Base-by-base conservation (phyloP, 306 rosid species). In the Datisca glomerata region DNA sequence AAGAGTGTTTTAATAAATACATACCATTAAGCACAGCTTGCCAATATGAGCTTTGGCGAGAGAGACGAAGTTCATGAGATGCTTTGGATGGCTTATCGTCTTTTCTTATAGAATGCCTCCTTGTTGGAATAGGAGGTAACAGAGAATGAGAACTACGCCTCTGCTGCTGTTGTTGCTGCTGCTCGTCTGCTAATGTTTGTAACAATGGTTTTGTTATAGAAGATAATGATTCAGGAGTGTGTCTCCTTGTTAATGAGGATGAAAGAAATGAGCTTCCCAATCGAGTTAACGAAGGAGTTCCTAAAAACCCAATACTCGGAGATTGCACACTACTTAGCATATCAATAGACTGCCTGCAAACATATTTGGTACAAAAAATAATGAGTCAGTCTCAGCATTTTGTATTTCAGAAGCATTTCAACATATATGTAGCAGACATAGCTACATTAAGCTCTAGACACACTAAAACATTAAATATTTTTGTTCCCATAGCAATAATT, bases 291-390 rank as follows among this genome's bases (percentile, higher is more conserved):
- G 36, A 31, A 2, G 36, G 36, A 31, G 36, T 31, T 2, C 36
- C 36, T 12, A 31, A 14, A 31, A 31, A 31, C 36, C 36, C 36
- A 31, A 31, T 31, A 74, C 71, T 60, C 41, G 95, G 95, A 16
- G 98, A 91, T 31, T 82, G 86, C 1, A 91, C 92, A 49, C 96
- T 91, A 43, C 98, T 74, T 28, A 84, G 77, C 48, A 91, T 68
- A 73, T 91, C 98, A 21, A 91, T 91, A 17, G 98, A 91, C 48
- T 91, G 94, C 85, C 98, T 91, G 86, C 49, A 10, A 39, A 12
- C 39, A 22, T 15, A 13, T n/a, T 27, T 49, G 35, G 3, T 35
- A 32, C n/a, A 18, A 12, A 24, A 34, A 16, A 9, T 12, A 21
- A 11, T 11, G 13, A 33, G 2, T 13, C 41, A 7, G 41, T 29